Evolutionary conservation across 2,329 filamentous ascomycete species (phyloP).

Genomic region (Diaporthe ampelina): DNA sequence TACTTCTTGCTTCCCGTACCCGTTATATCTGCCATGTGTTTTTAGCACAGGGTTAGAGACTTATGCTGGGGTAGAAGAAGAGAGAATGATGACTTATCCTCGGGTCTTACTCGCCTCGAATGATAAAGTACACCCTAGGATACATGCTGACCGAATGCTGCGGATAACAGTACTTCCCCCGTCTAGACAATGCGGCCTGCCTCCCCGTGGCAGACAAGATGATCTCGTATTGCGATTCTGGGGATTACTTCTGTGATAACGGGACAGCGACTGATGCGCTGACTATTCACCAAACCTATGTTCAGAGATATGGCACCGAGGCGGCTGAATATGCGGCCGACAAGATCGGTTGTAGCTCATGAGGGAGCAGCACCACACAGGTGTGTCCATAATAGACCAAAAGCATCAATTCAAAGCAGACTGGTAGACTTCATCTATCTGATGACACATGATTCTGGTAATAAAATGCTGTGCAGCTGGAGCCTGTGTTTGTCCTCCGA

Average conservation of each 20-base stretch:
- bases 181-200: conserved; percentile 40
- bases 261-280: conserved; percentile 39
- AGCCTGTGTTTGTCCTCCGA: neutral
- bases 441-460: neutral
- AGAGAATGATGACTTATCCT: no score
- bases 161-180: conserved; percentile 41
- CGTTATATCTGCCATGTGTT: no score
- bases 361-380: neutral
- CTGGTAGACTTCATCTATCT: neutral
- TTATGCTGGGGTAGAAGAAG: no score
- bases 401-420: neutral
- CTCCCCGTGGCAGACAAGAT: conserved; percentile 40
- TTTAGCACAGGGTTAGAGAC: no score
- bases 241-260: conserved; percentile 44
- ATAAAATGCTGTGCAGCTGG: neutral
- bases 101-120: neutral
- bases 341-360: conserved; percentile 30
- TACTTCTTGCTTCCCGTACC: no score
- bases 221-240: conserved; percentile 43
- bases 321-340: conserved; percentile 41
- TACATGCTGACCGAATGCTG: neutral
- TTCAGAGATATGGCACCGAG: conserved; percentile 40
- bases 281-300: conserved; percentile 42
- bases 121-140: neutral
- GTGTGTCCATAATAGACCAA: no score